These are phyloP conservation scores for Kluyveromyces siamensis DNA, from an alignment of 805 yeast species.

Conservation along the genomic window DNA sequence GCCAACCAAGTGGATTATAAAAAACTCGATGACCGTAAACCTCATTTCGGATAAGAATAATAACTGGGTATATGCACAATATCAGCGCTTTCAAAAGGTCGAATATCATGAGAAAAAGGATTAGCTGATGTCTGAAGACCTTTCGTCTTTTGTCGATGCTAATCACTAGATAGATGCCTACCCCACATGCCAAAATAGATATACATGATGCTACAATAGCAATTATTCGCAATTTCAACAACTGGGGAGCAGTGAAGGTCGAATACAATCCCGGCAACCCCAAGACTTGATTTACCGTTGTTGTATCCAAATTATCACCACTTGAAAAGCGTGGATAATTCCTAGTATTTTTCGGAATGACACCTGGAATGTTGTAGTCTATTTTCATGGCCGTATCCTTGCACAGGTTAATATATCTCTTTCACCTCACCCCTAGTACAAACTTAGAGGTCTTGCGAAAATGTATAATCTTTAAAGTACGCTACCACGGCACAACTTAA, in stretches of 20 bases:
- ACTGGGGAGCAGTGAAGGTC: slow-evolving; percentile 13
- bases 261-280: slow-evolving; percentile 29
- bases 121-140: slow-evolving; percentile 63
- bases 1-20: slow-evolving; percentile 66
- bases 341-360: too few species aligned
- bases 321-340: background rate
- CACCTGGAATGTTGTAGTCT: background rate
- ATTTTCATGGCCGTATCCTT: background rate
- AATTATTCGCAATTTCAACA: slow-evolving; percentile 27
- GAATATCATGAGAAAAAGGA: slow-evolving; percentile 55
- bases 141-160: slow-evolving; percentile 56
- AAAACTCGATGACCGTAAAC: slow-evolving; percentile 42
- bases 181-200: slow-evolving; percentile 46
- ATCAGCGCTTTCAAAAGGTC: slow-evolving; percentile 69
- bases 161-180: slow-evolving; percentile 49
- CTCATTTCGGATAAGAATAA: slow-evolving; percentile 36
- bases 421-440: background rate
- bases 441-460: background rate
- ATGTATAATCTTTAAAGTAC: too few species aligned
- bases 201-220: slow-evolving; percentile 41
- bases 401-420: background rate
- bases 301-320: slow-evolving; percentile 14
- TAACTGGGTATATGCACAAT: slow-evolving; percentile 58
- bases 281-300: slow-evolving; percentile 23
- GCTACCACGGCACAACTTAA: too few species aligned